These are phyloP conservation scores for Luvunga scandens DNA, from an alignment of 345 rosid genomes.

Conservation along the genomic window DNA sequence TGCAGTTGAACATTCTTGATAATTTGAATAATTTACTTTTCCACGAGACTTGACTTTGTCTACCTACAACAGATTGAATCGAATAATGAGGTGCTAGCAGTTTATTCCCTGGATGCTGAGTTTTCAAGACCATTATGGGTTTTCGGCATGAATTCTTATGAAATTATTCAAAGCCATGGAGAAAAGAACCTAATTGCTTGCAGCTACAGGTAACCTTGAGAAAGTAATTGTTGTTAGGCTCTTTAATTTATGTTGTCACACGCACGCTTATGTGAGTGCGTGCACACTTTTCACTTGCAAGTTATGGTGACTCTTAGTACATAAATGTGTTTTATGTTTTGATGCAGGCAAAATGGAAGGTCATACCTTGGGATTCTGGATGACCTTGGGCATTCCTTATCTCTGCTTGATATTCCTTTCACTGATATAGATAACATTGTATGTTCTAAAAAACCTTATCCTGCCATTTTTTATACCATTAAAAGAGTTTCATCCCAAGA, in stretches of 20 bases:
- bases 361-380: slow-evolving; percentile 80
- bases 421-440: slow-evolving; percentile 82
- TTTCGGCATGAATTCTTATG: slow-evolving; percentile 81
- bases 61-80: slow-evolving; percentile 59
- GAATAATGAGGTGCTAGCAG: slow-evolving; percentile 49
- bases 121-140: slow-evolving; percentile 84
- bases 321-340: slow-evolving; percentile 9
- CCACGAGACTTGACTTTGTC: not conserved
- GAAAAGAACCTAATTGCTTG: slow-evolving; percentile 70
- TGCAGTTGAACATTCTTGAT: not conserved
- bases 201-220: slow-evolving; percentile 64
- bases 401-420: slow-evolving; percentile 80
- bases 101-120: slow-evolving; percentile 74
- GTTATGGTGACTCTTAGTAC: slow-evolving; percentile 8
- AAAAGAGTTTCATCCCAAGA: slow-evolving; percentile 2
- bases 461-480: slow-evolving; percentile 6
- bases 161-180: slow-evolving; percentile 50
- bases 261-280: not conserved
- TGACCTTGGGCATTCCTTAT: slow-evolving; percentile 53
- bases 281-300: not conserved
- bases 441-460: slow-evolving; percentile 23
- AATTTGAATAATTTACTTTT: not conserved
- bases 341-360: slow-evolving; percentile 84
- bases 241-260: not conserved
- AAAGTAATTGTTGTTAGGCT: slow-evolving; percentile 12